phyloP scores from a whole-genome alignment of 2,329 filamentous ascomycete species.

The Didymellaceae sp. region DNA sequence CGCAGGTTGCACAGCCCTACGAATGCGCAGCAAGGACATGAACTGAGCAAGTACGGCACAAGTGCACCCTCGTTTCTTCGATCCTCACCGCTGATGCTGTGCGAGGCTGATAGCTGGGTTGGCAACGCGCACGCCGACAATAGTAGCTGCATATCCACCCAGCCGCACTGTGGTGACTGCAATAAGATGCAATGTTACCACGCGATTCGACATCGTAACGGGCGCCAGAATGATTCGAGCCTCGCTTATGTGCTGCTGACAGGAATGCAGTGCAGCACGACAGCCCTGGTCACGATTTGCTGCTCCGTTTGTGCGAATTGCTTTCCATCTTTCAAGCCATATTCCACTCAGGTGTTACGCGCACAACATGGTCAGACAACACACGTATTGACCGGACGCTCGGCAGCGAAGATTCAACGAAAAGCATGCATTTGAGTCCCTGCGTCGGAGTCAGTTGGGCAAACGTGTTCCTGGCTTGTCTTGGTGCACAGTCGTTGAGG shows the following conservation, averaged over 20 bases:
- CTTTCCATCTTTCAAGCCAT: neutral
- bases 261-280: constrained; percentile 8
- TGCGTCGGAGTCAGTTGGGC: neutral
- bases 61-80: neutral
- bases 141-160: constrained; percentile 7
- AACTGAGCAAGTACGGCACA: neutral
- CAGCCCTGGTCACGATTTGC: too few relatives aligned
- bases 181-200: constrained; percentile 12
- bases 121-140: constrained; percentile 13
- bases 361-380: constrained; percentile 4
- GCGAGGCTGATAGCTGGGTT: constrained; percentile 11
- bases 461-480: constrained; percentile 6
- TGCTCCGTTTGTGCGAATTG: constrained; percentile 8
- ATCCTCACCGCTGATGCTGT: constrained; percentile 14
- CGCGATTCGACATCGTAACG: constrained; percentile 11
- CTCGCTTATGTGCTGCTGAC: constrained; percentile 8
- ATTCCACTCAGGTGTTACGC: constrained; percentile 2
- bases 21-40: constrained; percentile 17
- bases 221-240: constrained; percentile 20
- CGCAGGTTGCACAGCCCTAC: constrained; percentile 30
- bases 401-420: neutral
- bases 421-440: neutral
- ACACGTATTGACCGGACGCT: constrained; percentile 2
- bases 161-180: constrained; percentile 8
- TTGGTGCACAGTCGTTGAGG: neutral